These are phyloP conservation scores for Blastomyces emzantsi DNA, from an alignment of 2,329 filamentous ascomycete species.

Conservation along the genomic window DNA sequence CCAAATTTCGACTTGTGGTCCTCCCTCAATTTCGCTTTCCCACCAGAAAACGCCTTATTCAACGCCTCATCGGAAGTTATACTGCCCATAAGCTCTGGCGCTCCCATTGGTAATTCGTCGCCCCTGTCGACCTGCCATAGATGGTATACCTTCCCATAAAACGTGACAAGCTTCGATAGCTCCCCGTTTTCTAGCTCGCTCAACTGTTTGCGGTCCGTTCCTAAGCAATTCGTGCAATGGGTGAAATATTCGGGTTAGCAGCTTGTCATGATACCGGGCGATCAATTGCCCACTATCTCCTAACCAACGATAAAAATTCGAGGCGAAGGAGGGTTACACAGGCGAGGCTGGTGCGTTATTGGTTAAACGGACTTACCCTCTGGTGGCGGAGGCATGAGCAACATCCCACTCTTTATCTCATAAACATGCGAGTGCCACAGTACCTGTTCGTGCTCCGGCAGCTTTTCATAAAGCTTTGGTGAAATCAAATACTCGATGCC, in stretches of 20 bases:
- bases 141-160: slow-evolving; percentile 81
- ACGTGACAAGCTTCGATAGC: slow-evolving; percentile 19
- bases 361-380: slow-evolving; percentile 6
- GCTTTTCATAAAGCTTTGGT: slow-evolving; percentile 55
- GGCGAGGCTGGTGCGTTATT: slow-evolving; percentile 15
- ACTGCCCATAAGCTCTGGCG: slow-evolving; percentile 57
- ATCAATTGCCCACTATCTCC: not conserved
- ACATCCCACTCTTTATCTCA: slow-evolving; percentile 38
- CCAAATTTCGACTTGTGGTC: slow-evolving; percentile 49
- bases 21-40: slow-evolving; percentile 33
- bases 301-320: not conserved
- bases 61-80: slow-evolving; percentile 32
- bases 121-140: slow-evolving; percentile 78
- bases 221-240: not conserved
- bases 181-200: not conserved
- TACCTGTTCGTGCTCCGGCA: slow-evolving; percentile 58
- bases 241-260: not conserved
- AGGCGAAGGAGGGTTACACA: slow-evolving; percentile 37
- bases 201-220: not conserved
- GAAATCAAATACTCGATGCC: slow-evolving; percentile 86
- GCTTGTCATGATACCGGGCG: not conserved
- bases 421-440: slow-evolving; percentile 68
- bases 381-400: slow-evolving; percentile 33
- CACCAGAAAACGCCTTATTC: slow-evolving; percentile 19
- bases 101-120: slow-evolving; percentile 52